These are phyloP conservation scores for Cicer arietinum DNA, from an alignment of 306 rosid genomes.

Conservation along the genomic window DNA sequence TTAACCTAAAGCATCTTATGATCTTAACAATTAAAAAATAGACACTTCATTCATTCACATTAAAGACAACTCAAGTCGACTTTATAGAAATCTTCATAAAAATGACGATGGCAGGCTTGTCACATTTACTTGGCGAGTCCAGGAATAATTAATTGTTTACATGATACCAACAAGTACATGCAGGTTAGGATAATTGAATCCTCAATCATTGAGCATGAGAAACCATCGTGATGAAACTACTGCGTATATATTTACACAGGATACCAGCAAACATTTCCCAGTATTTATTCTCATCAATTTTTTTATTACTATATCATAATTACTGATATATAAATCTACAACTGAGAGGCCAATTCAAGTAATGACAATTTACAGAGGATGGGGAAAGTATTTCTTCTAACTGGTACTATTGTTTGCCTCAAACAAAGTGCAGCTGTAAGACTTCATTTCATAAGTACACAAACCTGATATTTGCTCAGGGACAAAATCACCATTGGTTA, in stretches of 20 bases:
- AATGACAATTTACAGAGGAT: conserved; percentile 28
- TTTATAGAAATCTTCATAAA: background rate
- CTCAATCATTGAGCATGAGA: conserved; percentile 27
- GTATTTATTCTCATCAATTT: conserved; percentile 23
- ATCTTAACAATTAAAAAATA: background rate
- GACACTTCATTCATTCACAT: background rate
- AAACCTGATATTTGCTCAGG: conserved; percentile 46
- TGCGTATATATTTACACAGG: conserved; percentile 3
- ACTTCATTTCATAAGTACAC: conserved; percentile 59
- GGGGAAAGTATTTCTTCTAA: conserved; percentile 26
- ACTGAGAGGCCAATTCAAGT: conserved; percentile 23
- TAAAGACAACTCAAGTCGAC: background rate
- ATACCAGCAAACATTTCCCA: conserved; percentile 8
- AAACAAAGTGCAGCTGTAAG: conserved; percentile 76
- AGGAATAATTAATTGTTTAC: background rate
- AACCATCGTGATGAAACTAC: conserved; percentile 3
- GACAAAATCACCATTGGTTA: conserved; percentile 54
- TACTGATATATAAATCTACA: conserved; percentile 31
- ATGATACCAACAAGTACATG: background rate
- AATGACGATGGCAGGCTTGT: conserved; percentile 7
- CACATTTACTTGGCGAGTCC: background rate
- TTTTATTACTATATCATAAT: conserved; percentile 16
- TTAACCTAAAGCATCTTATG: background rate
- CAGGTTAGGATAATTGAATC: conserved; percentile 1
- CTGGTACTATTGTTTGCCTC: conserved; percentile 57